Conservation (phyloP, 2,329 filamentous ascomycete genomes). For the Metarhizium brunneum region DNA sequence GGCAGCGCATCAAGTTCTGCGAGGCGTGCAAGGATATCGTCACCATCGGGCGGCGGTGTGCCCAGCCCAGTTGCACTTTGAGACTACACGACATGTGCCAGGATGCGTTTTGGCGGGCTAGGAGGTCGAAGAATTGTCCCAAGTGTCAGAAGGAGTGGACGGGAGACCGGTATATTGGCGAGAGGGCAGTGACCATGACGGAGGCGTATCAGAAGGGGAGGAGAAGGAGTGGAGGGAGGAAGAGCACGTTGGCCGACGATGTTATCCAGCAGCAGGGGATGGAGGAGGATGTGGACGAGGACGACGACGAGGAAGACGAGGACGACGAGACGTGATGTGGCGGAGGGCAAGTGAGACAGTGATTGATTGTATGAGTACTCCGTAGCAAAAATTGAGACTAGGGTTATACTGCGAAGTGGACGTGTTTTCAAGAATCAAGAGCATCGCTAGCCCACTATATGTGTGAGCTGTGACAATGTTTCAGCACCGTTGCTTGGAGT, state of each 20-base stretch:
- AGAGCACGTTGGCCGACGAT: conserved; percentile 25
- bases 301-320: conserved; percentile 2
- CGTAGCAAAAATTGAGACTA: too few relatives aligned
- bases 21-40: conserved; percentile 84
- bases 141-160: conserved; percentile 44
- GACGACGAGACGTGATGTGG: background rate
- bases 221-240: conserved; percentile 24
- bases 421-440: too few relatives aligned
- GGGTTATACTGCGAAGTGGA: too few relatives aligned
- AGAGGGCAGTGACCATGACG: conserved; percentile 46
- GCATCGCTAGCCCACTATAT: too few relatives aligned
- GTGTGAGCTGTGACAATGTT: too few relatives aligned
- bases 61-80: conserved; percentile 54
- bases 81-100: conserved; percentile 72
- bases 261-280: conserved; percentile 17
- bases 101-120: conserved; percentile 61
- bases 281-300: conserved; percentile 7
- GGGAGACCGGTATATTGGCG: conserved; percentile 42
- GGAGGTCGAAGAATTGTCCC: conserved; percentile 55
- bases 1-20: conserved; percentile 76
- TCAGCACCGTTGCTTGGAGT: too few relatives aligned
- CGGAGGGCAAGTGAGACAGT: background rate
- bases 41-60: conserved; percentile 73
- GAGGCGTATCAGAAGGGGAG: conserved; percentile 37
- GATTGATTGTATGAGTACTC: too few relatives aligned